A percentile compares a stretch with the other conserved stretches of the same genome.
Evolutionary conservation across 768 basidiomycete species (phyloP).

Genomic region (Ramaria sp.): DNA sequence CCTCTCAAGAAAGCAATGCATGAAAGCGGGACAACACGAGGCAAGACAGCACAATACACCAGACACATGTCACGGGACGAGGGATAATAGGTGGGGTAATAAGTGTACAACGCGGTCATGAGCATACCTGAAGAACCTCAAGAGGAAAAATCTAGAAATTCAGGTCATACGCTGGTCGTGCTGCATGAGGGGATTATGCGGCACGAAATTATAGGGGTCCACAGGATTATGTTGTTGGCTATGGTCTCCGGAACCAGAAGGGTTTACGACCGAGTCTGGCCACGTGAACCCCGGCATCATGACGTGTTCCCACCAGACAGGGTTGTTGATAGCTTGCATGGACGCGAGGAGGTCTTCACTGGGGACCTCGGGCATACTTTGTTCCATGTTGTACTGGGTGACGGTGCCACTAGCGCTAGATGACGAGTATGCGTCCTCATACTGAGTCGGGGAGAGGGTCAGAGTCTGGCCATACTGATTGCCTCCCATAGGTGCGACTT

Average conservation of each 20-base stretch:
- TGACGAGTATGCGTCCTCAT: background rate
- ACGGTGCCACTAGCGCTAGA: background rate
- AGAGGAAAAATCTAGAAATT: background rate
- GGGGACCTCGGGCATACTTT: slow-evolving; percentile 1
- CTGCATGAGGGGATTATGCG: background rate
- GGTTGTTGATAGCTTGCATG: slow-evolving; percentile 63
- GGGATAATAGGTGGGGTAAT: background rate
- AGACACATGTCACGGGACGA: background rate
- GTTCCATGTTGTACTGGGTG: background rate
- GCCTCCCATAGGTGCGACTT: background rate
- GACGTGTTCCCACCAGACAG: slow-evolving; percentile 66
- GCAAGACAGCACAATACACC: background rate
- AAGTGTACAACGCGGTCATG: background rate
- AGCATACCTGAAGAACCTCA: background rate
- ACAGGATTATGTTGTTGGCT: background rate
- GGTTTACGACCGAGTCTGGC: background rate
- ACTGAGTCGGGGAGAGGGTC: background rate
- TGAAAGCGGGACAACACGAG: too few relatives aligned
- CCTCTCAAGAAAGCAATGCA: too few relatives aligned
- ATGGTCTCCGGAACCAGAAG: background rate
- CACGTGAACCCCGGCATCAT: slow-evolving; percentile 68
- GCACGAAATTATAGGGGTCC: background rate
- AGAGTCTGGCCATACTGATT: background rate
- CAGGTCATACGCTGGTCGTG: background rate
- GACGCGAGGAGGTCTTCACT: slow-evolving; percentile 56